Evolutionary conservation across 129 eudicot species (phyloP), one percentile per base, ranked within the genome.

Genomic region (Solidago caesia): DNA sequence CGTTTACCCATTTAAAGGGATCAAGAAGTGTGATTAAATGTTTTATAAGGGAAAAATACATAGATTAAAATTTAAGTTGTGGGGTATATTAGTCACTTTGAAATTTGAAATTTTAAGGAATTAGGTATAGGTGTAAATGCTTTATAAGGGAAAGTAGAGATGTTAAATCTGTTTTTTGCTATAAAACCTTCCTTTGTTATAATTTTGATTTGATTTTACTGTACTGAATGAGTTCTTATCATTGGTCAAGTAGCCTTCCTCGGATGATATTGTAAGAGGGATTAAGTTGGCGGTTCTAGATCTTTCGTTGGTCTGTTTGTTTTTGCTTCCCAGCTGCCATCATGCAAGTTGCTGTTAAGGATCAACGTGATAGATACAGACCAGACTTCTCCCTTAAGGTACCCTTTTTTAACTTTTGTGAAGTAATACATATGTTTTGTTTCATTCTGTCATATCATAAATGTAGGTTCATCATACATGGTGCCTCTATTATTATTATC

Each of bases 301-400:
- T 45, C 62, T 4, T 78, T 78, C 39, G 67, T 67, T 67, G 15
- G 29, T 49, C 73, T 6, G 48, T 67, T 64, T 63, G 27, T 52
- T 71, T 1, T 47, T 44, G 66, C 72, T 78, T 71, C 72, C 39
- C 33, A 63, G 25, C 82, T 78, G 77, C 67, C 73, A 71, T 78
- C 82, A 78, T 78, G 82, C 82, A 55, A 71, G 82, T 78, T 63
- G 82, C 82, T 63, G 66, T 72, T 62, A 64, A 64, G 72, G 82
- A 78, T 78, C 82, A 64, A 52, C 77, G 45, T 14, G 73, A 66
- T 75, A 67, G 27, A 16, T 75, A 53, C 66, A 67, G 65, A 66
- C 53, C 80, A 13, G 46, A 67, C 57, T 55, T 75, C 4, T 15
- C 44, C 58, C 14, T 29, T 44, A 70, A 78, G 82, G 82, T 78